Base-by-base conservation (phyloP, 257 asterid species). In the Lavandula angustifolia region DNA sequence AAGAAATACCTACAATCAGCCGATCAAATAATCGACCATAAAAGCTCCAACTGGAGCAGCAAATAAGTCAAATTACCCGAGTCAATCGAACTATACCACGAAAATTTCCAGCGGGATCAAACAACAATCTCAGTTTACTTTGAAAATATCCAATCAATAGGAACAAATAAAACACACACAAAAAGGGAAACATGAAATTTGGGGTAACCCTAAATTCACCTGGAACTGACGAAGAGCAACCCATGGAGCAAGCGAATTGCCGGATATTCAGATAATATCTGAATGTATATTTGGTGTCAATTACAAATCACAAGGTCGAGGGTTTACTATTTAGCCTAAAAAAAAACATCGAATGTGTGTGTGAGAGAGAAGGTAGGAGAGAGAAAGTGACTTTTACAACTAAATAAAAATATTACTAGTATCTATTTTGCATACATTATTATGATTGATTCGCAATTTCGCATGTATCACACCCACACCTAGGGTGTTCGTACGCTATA, bases 151-250 rank as follows among this genome's bases (percentile, higher is more conserved):
- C 70, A 34, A 41, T 18, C 63, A 43, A 40, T 9, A 38, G 33
- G 8, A 10, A 60, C 35, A 18, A 46, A 65, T 4, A 18, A 32
- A 75, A 46, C 40, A 7, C 48, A 31, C 48, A 13, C 47, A 31
- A 49, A 22, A 56, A 16, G 9, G 27, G 37, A 55, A 9, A 5
- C 41, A 34, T 35, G 40, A 9, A 31, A 64, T 44, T 44, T 10
- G 40, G 47, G 62, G 53, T n/a, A 73, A 73, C 73, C 79, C 67
- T 52, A 67, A 47, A 76, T 61, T 77, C 76, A 87, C 97, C 97
- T 70, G 95, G 88, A 72, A 80, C 75, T 6, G 95, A 89, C 58
- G 95, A 74, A 54, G 95, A 75, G 62, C 96, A 87, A 72, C 95
- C 96, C 95, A 89, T 89, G 56, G 64, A 75, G 63, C 62, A 74